A percentile compares a stretch with the other conserved stretches of the same genome.
phyloP scores from a whole-genome alignment of 2,329 filamentous ascomycete species.

The Phyllosticta citribraziliensis region DNA sequence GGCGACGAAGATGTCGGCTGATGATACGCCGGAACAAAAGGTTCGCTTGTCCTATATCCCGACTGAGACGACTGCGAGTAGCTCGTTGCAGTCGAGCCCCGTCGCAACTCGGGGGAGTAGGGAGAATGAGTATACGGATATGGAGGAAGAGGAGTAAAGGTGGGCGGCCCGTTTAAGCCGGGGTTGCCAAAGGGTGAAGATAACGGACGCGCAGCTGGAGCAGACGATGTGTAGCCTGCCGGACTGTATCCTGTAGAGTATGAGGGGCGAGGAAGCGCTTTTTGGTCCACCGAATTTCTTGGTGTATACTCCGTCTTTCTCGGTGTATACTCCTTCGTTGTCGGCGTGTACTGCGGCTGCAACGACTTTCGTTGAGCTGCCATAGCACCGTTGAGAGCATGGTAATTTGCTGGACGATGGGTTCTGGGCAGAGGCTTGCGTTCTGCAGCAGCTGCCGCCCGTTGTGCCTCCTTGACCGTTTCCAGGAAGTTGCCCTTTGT shows the following conservation, averaged over 20 bases:
- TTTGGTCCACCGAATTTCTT: background rate
- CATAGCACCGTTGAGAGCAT: constrained; percentile 10
- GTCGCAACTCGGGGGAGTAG: background rate
- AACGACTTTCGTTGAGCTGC: constrained; percentile 6
- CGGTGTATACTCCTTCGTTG: constrained; percentile 4
- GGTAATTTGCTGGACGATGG: constrained; percentile 6
- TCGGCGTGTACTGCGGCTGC: constrained; percentile 2
- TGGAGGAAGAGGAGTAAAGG: background rate
- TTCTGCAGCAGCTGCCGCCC: constrained; percentile 11
- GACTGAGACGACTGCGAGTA: background rate
- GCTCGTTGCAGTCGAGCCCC: background rate
- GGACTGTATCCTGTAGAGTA: background rate
- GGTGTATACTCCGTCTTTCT: background rate
- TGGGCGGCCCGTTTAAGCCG: background rate
- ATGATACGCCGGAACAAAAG: constrained; percentile 1
- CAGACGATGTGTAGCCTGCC: background rate
- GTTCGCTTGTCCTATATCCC: background rate
- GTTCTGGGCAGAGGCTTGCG: background rate
- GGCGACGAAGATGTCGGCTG: constrained; percentile 1
- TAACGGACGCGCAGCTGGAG: background rate
- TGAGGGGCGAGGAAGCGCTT: background rate
- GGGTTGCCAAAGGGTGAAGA: background rate
- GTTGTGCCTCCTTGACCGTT: constrained; percentile 41
- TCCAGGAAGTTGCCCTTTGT: constrained; percentile 63
- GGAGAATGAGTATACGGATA: background rate